Percentiles rank a stretch among this genome's conserved stretches.
phyloP scores from a whole-genome alignment of 345 rosid genomes.

The Geranium rotundifolium region DNA sequence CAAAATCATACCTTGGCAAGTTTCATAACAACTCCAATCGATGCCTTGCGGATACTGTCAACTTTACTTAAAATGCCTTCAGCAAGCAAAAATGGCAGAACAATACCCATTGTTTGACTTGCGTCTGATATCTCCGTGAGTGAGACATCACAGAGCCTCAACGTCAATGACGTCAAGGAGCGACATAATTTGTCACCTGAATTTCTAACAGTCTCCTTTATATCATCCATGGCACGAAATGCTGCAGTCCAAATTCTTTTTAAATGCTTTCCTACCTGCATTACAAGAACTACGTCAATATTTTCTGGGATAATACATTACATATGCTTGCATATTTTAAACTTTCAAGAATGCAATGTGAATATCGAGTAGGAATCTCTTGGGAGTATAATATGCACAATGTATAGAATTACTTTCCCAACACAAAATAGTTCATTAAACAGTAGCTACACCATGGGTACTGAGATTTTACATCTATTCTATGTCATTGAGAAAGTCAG shows the following conservation, averaged over 20 bases:
- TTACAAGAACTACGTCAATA: conserved; percentile 11
- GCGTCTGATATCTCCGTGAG: conserved; percentile 74
- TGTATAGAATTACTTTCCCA: background rate
- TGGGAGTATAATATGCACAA: background rate
- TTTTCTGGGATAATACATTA: conserved; percentile 1
- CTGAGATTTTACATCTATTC: background rate
- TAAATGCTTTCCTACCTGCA: conserved; percentile 67
- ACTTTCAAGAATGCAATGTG: background rate
- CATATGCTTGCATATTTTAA: background rate
- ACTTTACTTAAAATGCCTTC: conserved; percentile 96
- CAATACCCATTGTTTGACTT: conserved; percentile 63
- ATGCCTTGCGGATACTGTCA: conserved; percentile 70
- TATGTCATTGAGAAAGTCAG: background rate
- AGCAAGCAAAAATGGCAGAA: conserved; percentile 70
- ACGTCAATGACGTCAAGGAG: conserved; percentile 60
- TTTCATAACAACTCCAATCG: conserved; percentile 93
- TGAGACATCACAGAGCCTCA: conserved; percentile 80
- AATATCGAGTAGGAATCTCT: background rate
- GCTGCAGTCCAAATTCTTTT: conserved; percentile 68
- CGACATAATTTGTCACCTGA: conserved; percentile 89
- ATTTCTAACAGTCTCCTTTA: conserved; percentile 93
- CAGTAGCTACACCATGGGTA: background rate
- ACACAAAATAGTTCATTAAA: background rate
- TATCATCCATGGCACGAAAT: conserved; percentile 99
- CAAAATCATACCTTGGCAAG: conserved; percentile 61